Percentiles rank a stretch among this genome's conserved stretches.
Conservation (phyloP, 2,329 filamentous ascomycete species). For the Acarospora socialis region DNA sequence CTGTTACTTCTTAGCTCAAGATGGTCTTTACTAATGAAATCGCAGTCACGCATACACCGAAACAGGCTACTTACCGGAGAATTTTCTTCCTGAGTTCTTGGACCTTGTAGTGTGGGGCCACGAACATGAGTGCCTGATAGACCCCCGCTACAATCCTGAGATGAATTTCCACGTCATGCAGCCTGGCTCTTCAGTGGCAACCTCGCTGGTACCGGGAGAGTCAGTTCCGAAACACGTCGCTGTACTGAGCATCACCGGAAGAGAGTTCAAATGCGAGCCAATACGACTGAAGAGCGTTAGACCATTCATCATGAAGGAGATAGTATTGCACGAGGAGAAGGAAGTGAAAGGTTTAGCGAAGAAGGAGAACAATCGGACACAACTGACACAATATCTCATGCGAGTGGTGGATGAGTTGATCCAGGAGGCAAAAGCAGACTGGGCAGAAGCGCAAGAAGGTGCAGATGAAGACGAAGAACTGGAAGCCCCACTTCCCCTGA, state of each 20-base stretch:
- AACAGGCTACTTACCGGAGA: conserved; percentile 88
- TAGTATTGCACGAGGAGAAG: conserved; percentile 60
- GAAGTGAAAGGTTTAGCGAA: conserved; percentile 65
- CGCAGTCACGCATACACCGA: conserved; percentile 62
- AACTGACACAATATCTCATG: conserved; percentile 65
- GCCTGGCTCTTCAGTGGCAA: conserved; percentile 89
- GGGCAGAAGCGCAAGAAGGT: conserved; percentile 62
- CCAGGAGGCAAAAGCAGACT: conserved; percentile 64
- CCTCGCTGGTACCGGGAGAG: conserved; percentile 79
- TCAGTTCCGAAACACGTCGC: conserved; percentile 83
- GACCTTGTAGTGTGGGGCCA: conserved; percentile 94
- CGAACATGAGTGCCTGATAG: conserved; percentile 89
- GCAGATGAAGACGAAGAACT: conserved; percentile 41
- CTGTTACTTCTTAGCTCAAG: conserved; percentile 6
- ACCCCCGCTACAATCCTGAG: conserved; percentile 69
- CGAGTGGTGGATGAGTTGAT: conserved; percentile 76
- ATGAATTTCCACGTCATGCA: conserved; percentile 94
- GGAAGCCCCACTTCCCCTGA: conserved; percentile 62
- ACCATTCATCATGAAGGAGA: conserved; percentile 77
- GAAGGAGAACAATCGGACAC: conserved; percentile 67
- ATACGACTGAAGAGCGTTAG: conserved; percentile 77
- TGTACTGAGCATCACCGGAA: conserved; percentile 70
- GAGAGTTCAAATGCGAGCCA: conserved; percentile 64
- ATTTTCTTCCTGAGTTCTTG: conserved; percentile 79
- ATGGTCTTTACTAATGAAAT: not conserved